Conservation (phyloP, 345 rosid species). For the Citrus glauca region DNA sequence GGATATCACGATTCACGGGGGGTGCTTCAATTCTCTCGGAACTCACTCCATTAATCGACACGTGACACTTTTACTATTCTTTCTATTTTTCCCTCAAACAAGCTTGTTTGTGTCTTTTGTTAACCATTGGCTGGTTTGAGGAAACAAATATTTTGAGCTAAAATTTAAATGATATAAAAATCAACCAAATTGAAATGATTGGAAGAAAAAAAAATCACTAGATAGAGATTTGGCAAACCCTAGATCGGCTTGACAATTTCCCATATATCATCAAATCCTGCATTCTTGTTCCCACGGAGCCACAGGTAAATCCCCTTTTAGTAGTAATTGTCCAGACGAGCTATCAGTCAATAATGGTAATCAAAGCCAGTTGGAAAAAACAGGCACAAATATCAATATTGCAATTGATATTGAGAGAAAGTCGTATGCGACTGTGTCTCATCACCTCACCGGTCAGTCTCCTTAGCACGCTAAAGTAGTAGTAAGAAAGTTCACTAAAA, state of each 20-base stretch:
- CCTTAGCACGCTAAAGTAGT: too few relatives aligned
- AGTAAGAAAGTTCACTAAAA: too few relatives aligned
- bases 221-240: neutral
- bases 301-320: too few relatives aligned
- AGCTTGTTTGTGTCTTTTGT: neutral
- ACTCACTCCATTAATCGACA: too few relatives aligned
- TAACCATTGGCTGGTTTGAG: neutral
- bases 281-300: neutral
- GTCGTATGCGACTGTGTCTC: too few relatives aligned
- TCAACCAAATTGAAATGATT: neutral
- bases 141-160: neutral
- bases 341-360: neutral
- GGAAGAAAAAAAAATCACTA: neutral
- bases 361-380: neutral
- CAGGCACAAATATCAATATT: neutral
- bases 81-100: too few relatives aligned
- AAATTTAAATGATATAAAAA: neutral
- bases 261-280: neutral
- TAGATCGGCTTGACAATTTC: neutral
- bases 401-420: too few relatives aligned
- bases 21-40: too few relatives aligned
- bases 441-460: too few relatives aligned
- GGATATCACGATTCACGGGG: too few relatives aligned
- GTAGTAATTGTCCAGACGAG: too few relatives aligned
- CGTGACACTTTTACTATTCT: too few relatives aligned